These are phyloP conservation scores for Cladophialophora exuberans DNA, from an alignment of 2,329 filamentous ascomycete genomes.

Conservation along the genomic window DNA sequence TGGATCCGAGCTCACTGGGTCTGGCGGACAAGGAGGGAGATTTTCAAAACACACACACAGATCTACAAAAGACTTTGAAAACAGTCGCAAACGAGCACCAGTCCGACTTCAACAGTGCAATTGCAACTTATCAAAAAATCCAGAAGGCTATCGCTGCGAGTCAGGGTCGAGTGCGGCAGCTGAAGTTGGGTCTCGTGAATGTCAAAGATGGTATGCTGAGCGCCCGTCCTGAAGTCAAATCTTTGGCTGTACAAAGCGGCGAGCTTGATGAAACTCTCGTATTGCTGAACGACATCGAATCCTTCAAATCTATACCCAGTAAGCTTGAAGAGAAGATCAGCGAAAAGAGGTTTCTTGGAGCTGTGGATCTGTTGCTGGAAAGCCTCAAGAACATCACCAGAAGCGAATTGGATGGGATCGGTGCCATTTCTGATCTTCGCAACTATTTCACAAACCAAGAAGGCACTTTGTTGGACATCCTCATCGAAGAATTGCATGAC, in stretches of 20 bases:
- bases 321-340: slow-evolving; percentile 92
- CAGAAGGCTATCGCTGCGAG: slow-evolving; percentile 89
- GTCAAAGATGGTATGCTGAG: slow-evolving; percentile 81
- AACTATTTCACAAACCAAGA: slow-evolving; percentile 93
- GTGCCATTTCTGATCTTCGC: slow-evolving; percentile 81
- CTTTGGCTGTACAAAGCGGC: slow-evolving; percentile 82
- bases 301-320: slow-evolving; percentile 85
- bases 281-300: slow-evolving; percentile 80
- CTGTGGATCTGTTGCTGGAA: slow-evolving; percentile 88
- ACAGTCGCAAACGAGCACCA: slow-evolving; percentile 98
- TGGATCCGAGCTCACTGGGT: slow-evolving; percentile 91
- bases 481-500: slow-evolving; percentile 96
- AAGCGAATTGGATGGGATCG: slow-evolving; percentile 88
- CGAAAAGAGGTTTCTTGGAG: slow-evolving; percentile 90
- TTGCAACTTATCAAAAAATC: slow-evolving; percentile 98
- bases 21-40: slow-evolving; percentile 84
- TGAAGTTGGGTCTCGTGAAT: slow-evolving; percentile 80
- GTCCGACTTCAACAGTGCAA: slow-evolving; percentile 98
- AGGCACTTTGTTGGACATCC: slow-evolving; percentile 84
- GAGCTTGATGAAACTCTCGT: slow-evolving; percentile 89
- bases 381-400: slow-evolving; percentile 81
- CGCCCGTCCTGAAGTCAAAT: slow-evolving; percentile 88
- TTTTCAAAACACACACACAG: slow-evolving; percentile 80
- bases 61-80: slow-evolving; percentile 91
- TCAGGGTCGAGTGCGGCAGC: slow-evolving; percentile 77